These are phyloP conservation scores for Eucalyptus cloeziana DNA, from an alignment of 345 rosid genomes.

Conservation along the genomic window DNA sequence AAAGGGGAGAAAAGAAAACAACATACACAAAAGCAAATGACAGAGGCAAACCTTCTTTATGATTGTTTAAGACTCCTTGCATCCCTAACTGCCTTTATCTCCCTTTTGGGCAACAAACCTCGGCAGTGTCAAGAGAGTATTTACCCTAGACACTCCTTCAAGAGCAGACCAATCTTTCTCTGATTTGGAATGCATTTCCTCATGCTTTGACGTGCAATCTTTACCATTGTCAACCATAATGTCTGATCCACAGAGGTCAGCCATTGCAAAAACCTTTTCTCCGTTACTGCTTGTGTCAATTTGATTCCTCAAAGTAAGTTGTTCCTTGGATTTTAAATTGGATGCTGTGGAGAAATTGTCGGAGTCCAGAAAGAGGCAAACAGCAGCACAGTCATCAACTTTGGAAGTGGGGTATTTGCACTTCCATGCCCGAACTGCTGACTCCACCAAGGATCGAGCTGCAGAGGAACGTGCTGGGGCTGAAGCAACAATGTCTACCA, in stretches of 20 bases:
- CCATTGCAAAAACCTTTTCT: slow-evolving; percentile 11
- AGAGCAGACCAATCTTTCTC: slow-evolving; percentile 80
- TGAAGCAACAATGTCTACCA: slow-evolving; percentile 74
- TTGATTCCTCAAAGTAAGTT: slow-evolving; percentile 4
- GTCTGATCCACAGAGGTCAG: slow-evolving; percentile 26
- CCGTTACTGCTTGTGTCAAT: slow-evolving; percentile 5
- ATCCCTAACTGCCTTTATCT: slow-evolving; percentile 6
- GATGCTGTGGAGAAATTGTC: slow-evolving; percentile 29
- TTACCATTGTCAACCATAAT: slow-evolving; percentile 18
- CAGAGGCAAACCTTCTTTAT: not conserved
- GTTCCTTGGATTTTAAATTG: slow-evolving; percentile 19
- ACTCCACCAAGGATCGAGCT: slow-evolving; percentile 73
- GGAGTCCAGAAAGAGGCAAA: slow-evolving; percentile 75
- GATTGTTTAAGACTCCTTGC: slow-evolving; percentile 3
- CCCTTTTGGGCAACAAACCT: slow-evolving; percentile 68
- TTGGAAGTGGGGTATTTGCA: slow-evolving; percentile 86
- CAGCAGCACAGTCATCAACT: slow-evolving; percentile 91
- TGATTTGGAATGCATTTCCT: slow-evolving; percentile 15
- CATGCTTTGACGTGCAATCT: slow-evolving; percentile 25
- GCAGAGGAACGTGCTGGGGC: slow-evolving; percentile 58
- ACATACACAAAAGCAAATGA: not conserved
- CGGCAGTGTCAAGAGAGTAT: slow-evolving; percentile 68
- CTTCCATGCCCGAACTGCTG: slow-evolving; percentile 90
- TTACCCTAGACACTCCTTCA: slow-evolving; percentile 83
- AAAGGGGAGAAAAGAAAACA: not conserved